Base-by-base conservation (phyloP, 2,329 filamentous ascomycete species). In the Mycosphaerelloides madeirae region DNA sequence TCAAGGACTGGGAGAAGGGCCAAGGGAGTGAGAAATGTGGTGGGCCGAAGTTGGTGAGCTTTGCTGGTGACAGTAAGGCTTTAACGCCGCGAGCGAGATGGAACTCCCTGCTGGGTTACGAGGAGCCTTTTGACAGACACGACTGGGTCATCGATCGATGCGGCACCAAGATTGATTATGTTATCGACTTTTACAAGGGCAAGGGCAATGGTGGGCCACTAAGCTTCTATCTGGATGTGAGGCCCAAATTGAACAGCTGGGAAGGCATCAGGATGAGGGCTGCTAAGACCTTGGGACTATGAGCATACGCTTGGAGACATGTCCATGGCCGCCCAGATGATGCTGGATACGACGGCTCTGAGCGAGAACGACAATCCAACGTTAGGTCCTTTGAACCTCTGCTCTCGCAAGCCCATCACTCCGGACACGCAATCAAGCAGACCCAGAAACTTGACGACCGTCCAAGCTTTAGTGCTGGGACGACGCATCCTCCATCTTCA, bases 101-200 rank as follows among this genome's bases (percentile, higher is more conserved):
- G 55, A 94, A 95, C 66, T 86, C 83, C 3, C 68, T 61, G 25
- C 70, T 95, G 42, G 93, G 93, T n/a, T 97, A 95, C 66, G 83
- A 85, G 48, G 76, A 84, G 41, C 93, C 93, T 1, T 98, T 98
- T 67, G 93, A 98, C 69, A 77, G 93, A 20, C 93, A 98, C 66
- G 93, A 98, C 67, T 98, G 93, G 93, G 82, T 96, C 18, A 84
- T 98, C 29, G 90, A 98, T 68, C 77, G 93, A 40, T 97, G 93
- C 63, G 91, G 86, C 22, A 84, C 75, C 15, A 80, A 80, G 60
- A 72, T 98, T 38, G 93, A 97, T 59, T 98, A 98, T 65, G 85
- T 98, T 31, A 98, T 98, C 66, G 93, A 98, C 68, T 98, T 98
- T 60, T 98, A 98, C 64, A 82, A 88, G 4, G 93, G 93, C 0